Evolutionary conservation across 176 grass and related monocot species (phyloP), one percentile per base, ranked within the genome.

Genomic region (Zea luxurians): DNA sequence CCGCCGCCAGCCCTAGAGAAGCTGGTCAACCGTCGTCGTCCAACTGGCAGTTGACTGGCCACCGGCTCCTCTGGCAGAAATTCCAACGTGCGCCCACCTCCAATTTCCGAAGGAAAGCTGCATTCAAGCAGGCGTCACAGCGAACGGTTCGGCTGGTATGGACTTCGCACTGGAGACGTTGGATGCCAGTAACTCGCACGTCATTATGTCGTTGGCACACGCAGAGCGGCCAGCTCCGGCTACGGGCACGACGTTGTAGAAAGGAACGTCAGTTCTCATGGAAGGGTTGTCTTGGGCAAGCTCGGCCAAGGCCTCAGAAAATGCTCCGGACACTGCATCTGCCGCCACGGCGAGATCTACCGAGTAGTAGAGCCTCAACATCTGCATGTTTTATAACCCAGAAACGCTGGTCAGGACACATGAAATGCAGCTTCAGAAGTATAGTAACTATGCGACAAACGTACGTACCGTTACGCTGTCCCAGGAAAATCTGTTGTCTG

Each of bases 161-260:
- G 10, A 15, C 12, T 80, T 12, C 36, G 20, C 60, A 13, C 60
- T 62, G 2, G 27, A 91, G n/a, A 78, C 64, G 71, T 89, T 91
- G 54, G 85, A 98, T 3, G 85, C 95, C 68, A 94, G 64, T n/a
- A 98, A 75, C 82, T 98, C 91, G 36, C 89, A 98, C 13, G 89
- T 89, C 35, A 98, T 74, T 15, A 94, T 65, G 46, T 98, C 83
- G 17, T 80, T 84, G 17, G 54, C 67, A 2, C 83, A 88, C 10
- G 83, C 53, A 1, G 83, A 94, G 71, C 76, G 52, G 5, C 91
- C 95, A 6, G 95, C 92, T 38, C 87, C 80, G 3, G 85, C 65
- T 15, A 98, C 95, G 2, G 95, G 95, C 49, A 98, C 62, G 10
- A 98, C 63, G 57, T 86, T 98, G 83, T 88, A 98, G 38, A 66